phyloP scores from a whole-genome alignment of 1,284 basidiomycete species.

The Agaricales sp. region DNA sequence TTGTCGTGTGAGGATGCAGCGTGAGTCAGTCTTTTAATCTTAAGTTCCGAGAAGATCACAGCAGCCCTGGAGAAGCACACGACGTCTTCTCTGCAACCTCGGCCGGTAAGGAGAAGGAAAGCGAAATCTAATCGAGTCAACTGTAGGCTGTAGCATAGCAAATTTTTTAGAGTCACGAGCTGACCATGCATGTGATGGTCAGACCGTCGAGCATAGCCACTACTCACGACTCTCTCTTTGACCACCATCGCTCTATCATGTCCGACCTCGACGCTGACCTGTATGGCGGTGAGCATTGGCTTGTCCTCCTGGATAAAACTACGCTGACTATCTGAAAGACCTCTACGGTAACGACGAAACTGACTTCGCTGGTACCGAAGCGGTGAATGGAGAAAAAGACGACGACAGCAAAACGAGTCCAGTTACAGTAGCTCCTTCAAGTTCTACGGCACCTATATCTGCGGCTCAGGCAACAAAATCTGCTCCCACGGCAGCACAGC shows the following conservation, averaged over 20 bases:
- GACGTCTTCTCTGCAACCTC: too few relatives aligned
- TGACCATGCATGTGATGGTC: background rate
- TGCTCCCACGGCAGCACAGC: constrained; percentile 12
- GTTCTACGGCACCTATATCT: constrained; percentile 10
- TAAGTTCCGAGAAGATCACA: background rate
- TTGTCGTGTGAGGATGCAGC: background rate
- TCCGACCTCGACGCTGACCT: constrained; percentile 79
- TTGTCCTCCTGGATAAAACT: constrained; percentile 4
- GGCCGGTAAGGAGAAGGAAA: too few relatives aligned
- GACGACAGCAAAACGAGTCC: constrained; percentile 10
- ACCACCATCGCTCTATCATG: constrained; percentile 25
- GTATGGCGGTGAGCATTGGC: constrained; percentile 60
- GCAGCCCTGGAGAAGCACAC: too few relatives aligned
- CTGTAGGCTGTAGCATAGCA: background rate
- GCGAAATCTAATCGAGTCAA: background rate
- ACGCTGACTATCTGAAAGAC: constrained; percentile 31
- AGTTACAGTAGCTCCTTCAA: constrained; percentile 13
- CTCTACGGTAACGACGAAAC: constrained; percentile 71
- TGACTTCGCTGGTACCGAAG: constrained; percentile 33
- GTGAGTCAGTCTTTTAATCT: background rate
- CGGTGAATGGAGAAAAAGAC: constrained; percentile 15
- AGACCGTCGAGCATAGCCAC: background rate
- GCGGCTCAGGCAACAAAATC: constrained; percentile 15
- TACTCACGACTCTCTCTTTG: background rate
- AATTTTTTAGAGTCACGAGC: background rate